Conservation (phyloP, 2,329 filamentous ascomycete genomes). For the Colletotrichum endophyticum region DNA sequence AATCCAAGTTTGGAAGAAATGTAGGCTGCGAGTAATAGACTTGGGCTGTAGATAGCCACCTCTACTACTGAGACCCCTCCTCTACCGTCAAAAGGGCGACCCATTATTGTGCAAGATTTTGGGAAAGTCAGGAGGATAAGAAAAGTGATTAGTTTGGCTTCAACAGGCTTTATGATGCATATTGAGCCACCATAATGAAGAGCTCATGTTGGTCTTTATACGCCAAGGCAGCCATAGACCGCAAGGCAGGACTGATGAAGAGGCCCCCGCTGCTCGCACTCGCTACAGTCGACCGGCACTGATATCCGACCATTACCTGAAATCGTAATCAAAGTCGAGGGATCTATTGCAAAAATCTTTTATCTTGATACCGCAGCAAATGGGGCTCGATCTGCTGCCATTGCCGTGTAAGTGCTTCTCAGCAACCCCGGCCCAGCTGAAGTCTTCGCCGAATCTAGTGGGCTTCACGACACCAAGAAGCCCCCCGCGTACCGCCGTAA, state of each 20-base stretch:
- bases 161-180: neutral
- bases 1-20: neutral
- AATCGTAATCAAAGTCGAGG: neutral
- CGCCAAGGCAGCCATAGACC: neutral
- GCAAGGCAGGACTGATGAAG: neutral
- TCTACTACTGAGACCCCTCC: neutral
- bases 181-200: neutral
- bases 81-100: neutral
- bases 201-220: neutral
- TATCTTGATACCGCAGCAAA: neutral
- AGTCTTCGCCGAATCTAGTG: neutral
- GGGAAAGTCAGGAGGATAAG: neutral
- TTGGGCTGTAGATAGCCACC: neutral
- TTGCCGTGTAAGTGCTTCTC: neutral
- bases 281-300: neutral
- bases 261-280: neutral
- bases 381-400: neutral
- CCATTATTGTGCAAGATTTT: neutral
- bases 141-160: neutral
- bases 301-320: neutral
- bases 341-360: neutral
- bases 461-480: neutral
- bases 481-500: neutral
- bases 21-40: neutral
- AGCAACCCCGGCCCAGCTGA: neutral